phyloP scores from a whole-genome alignment of 1,284 basidiomycete species.

The Ustilago xerochloae region DNA sequence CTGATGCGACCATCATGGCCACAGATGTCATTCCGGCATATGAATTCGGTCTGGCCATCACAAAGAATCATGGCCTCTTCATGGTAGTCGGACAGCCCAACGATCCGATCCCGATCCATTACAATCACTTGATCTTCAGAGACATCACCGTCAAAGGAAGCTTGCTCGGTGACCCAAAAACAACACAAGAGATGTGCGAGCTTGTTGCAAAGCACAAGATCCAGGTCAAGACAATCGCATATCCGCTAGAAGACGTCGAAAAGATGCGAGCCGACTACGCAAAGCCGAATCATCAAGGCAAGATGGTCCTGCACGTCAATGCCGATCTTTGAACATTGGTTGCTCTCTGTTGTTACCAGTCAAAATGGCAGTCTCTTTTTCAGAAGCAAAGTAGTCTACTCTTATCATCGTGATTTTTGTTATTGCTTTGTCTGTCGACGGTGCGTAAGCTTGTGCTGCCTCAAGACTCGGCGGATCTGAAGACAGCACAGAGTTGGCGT shows the following conservation, averaged over 20 bases:
- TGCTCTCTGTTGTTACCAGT: neutral
- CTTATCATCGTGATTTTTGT: no score
- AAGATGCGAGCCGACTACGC: constrained; percentile 36
- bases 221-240: constrained; percentile 42
- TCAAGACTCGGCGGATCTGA: no score
- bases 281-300: constrained; percentile 31
- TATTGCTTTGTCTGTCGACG: no score
- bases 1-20: constrained; percentile 46
- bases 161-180: constrained; percentile 44
- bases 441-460: no score
- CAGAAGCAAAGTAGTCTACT: no score
- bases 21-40: constrained; percentile 42
- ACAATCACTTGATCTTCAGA: constrained; percentile 50
- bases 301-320: constrained; percentile 32
- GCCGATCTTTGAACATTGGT: constrained; percentile 6
- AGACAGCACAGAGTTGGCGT: no score
- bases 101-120: constrained; percentile 43
- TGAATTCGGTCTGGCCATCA: constrained; percentile 37
- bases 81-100: constrained; percentile 53
- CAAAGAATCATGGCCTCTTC: constrained; percentile 45
- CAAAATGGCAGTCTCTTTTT: no score
- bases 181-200: constrained; percentile 50
- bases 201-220: constrained; percentile 43
- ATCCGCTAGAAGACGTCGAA: constrained; percentile 44
- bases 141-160: constrained; percentile 51